phyloP scores from a whole-genome alignment of 2,329 filamentous ascomycete genomes.

The Falciphora oryzae region DNA sequence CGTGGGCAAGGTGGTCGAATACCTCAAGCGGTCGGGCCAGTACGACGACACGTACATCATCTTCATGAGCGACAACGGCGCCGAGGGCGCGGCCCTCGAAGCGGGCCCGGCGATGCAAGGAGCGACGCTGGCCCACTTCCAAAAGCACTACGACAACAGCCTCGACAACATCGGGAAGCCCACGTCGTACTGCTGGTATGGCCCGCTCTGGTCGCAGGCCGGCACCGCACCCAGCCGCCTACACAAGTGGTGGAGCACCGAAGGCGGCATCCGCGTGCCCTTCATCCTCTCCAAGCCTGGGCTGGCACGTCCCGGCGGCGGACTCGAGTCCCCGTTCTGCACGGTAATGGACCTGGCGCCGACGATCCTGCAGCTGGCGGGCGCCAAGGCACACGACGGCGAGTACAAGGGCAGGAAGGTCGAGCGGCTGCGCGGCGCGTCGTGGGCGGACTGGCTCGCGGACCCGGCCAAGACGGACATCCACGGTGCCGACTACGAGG shows the following conservation, averaged over 20 bases:
- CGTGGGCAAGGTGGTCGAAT: constrained; percentile 52
- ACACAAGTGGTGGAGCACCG: constrained; percentile 32
- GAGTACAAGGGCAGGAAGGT: constrained; percentile 32
- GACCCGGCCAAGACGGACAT: not conserved
- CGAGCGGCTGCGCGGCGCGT: constrained; percentile 24
- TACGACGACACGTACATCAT: constrained; percentile 59
- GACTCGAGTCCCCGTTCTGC: constrained; percentile 40
- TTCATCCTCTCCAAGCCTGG: constrained; percentile 31
- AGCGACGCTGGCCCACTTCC: constrained; percentile 15
- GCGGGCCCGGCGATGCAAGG: constrained; percentile 13
- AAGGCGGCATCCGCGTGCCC: constrained; percentile 46
- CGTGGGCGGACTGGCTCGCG: constrained; percentile 2
- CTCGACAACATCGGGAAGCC: constrained; percentile 49
- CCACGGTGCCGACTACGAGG: constrained; percentile 13
- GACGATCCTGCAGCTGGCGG: constrained; percentile 41
- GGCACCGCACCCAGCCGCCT: constrained; percentile 23
- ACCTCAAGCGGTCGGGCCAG: constrained; percentile 49
- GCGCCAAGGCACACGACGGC: constrained; percentile 44
- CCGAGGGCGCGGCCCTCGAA: constrained; percentile 23
- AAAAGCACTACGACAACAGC: constrained; percentile 50
- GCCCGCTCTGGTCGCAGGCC: constrained; percentile 43
- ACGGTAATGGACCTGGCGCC: constrained; percentile 47
- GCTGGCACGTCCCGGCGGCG: not conserved
- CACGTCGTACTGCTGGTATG: constrained; percentile 52
- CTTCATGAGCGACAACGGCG: constrained; percentile 56